Percentiles rank a stretch among this genome's conserved stretches.
phyloP scores from a whole-genome alignment of 768 basidiomycete species.

The Steccherinum ochraceum region DNA sequence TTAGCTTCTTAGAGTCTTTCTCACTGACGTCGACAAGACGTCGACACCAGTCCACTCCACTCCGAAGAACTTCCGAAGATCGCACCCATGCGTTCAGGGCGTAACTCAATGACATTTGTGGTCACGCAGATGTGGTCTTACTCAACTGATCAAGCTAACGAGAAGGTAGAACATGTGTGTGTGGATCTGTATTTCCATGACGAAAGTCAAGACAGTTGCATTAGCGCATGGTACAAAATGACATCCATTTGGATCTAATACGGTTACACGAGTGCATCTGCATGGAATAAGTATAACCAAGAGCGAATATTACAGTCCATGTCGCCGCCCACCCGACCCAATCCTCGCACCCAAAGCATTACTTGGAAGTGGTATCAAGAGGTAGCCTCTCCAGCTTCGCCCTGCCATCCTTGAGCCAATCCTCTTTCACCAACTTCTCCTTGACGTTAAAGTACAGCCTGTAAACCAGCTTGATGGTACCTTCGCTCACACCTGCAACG shows the following conservation, averaged over 20 bases:
- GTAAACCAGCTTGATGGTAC: constrained; percentile 90
- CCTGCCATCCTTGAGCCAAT: constrained; percentile 80
- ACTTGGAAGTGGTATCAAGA: constrained; percentile 16
- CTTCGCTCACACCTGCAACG: constrained; percentile 92
- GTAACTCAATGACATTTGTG: no score
- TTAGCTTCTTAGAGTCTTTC: no score
- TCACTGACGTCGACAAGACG: no score
- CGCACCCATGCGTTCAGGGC: no score
- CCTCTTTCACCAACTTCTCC: constrained; percentile 76
- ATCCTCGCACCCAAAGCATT: background rate
- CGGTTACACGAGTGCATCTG: background rate
- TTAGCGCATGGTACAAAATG: no score
- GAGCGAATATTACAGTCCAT: background rate
- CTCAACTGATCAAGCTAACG: no score
- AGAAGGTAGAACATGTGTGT: no score
- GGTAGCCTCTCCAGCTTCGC: constrained; percentile 42
- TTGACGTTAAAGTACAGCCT: constrained; percentile 66
- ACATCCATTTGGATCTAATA: background rate
- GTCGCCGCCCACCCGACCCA: background rate
- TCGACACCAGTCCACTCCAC: no score
- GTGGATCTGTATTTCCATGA: no score
- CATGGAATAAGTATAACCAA: background rate
- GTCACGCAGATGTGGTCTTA: no score
- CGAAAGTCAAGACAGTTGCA: no score
- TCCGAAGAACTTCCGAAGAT: no score